A percentile compares a stretch with the other conserved stretches of the same genome.
phyloP scores from a whole-genome alignment of 352 stramenopile species.

The Aphanomyces astaci region DNA sequence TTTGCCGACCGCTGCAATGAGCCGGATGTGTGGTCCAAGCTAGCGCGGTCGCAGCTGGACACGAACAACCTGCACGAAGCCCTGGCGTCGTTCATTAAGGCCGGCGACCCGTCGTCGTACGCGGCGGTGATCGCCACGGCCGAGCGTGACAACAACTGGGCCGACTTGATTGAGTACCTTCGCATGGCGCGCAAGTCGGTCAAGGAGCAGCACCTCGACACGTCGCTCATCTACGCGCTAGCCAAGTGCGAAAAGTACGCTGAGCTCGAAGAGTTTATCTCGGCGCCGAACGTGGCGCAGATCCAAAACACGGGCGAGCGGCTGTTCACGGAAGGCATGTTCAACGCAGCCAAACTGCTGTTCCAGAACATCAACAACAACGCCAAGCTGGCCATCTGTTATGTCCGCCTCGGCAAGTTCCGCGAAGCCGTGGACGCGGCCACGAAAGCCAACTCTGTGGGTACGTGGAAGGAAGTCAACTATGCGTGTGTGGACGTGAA shows the following conservation, averaged over 20 bases:
- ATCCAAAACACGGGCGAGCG: conserved; percentile 99
- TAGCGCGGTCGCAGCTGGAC: conserved; percentile 98
- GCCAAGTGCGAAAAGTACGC: conserved; percentile 98
- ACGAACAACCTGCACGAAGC: conserved; percentile 93
- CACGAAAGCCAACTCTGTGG: conserved; percentile 98
- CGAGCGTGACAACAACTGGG: conserved; percentile 95
- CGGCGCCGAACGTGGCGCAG: conserved; percentile 98
- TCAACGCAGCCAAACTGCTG: conserved; percentile 97
- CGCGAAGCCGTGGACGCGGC: conserved; percentile 98
- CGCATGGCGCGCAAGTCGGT: conserved; percentile 99
- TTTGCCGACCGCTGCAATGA: conserved; percentile 98
- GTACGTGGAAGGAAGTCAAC: conserved; percentile 99
- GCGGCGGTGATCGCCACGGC: conserved; percentile 96
- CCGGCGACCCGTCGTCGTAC: conserved; percentile 96
- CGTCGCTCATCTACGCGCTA: conserved; percentile 98
- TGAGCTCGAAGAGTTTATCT: conserved; percentile 99
- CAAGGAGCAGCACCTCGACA: conserved; percentile 99
- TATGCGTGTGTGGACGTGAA: conserved; percentile 96
- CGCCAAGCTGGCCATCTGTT: conserved; percentile 99
- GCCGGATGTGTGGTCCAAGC: conserved; percentile 97
- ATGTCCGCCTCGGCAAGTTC: conserved; percentile 98
- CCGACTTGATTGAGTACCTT: conserved; percentile 96
- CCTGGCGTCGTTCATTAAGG: conserved; percentile 99
- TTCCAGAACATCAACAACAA: conserved; percentile 99
- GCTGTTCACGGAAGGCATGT: conserved; percentile 98